Percentiles rank a stretch among this genome's conserved stretches.
phyloP scores from a whole-genome alignment of 805 yeast genomes.

The Candida vartiovaarae region DNA sequence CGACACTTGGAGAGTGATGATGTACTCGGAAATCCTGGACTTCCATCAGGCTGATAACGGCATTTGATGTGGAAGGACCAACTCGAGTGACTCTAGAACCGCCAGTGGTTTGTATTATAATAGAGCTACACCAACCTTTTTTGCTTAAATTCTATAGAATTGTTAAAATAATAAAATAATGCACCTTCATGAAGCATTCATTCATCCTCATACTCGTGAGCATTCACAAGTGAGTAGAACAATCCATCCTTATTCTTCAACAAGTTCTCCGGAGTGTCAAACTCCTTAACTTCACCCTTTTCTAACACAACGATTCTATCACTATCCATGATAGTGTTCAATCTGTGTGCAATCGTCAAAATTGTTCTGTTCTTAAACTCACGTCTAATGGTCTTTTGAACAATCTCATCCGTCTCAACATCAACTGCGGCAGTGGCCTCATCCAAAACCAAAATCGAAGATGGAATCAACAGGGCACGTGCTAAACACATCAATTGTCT shows the following conservation, averaged over 20 bases:
- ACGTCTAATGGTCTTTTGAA: constrained; percentile 70
- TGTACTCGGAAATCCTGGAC: constrained; percentile 94
- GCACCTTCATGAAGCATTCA: too few species aligned
- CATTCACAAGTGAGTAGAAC: constrained; percentile 74
- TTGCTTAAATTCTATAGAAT: not conserved
- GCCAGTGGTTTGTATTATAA: too few species aligned
- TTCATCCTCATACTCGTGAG: constrained; percentile 24
- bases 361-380: constrained; percentile 75
- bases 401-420: constrained; percentile 71
- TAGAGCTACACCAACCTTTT: too few species aligned
- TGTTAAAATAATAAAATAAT: too few species aligned
- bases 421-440: constrained; percentile 91
- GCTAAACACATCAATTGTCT: constrained; percentile 78
- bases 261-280: constrained; percentile 63
- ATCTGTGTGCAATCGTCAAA: constrained; percentile 78
- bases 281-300: constrained; percentile 68
- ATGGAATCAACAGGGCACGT: constrained; percentile 60
- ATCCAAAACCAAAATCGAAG: constrained; percentile 63
- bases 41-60: constrained; percentile 68
- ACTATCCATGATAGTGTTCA: constrained; percentile 76
- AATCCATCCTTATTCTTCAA: constrained; percentile 59
- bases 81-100: too few species aligned
- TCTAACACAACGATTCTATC: constrained; percentile 73
- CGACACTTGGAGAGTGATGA: constrained; percentile 98
- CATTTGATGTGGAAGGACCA: not conserved